These are phyloP conservation scores for Nicotiana tomentosiformis DNA, from an alignment of 257 asterid genomes.

Conservation along the genomic window DNA sequence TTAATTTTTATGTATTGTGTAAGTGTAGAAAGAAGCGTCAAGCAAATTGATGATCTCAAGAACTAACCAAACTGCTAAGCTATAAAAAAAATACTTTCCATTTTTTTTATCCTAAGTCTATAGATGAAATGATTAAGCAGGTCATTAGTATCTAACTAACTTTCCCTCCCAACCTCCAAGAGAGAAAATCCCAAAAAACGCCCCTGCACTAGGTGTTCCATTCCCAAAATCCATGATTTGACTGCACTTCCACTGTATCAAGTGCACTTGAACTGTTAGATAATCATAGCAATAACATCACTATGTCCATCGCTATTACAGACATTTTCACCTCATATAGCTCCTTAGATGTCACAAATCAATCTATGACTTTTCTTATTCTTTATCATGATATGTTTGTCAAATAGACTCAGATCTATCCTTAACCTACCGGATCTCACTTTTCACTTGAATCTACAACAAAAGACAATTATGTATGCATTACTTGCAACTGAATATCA, in stretches of 20 bases:
- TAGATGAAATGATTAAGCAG: neutral
- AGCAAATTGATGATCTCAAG: neutral
- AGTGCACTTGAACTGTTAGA: neutral
- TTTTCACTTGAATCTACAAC: neutral
- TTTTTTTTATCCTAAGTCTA: neutral
- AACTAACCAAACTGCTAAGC: neutral
- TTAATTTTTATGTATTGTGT: neutral
- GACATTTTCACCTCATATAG: neutral
- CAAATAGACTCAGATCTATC: neutral
- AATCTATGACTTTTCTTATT: neutral
- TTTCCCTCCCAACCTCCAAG: neutral
- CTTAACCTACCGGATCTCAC: neutral
- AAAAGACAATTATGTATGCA: neutral
- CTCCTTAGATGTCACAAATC: neutral
- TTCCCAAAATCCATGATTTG: neutral
- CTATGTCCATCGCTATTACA: neutral
- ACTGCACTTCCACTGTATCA: neutral
- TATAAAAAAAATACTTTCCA: neutral
- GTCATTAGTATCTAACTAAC: neutral
- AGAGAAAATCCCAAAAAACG: neutral
- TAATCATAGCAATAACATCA: neutral
- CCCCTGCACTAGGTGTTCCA: neutral
- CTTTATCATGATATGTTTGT: neutral
- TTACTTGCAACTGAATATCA: neutral
- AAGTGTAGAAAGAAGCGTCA: neutral